Conservation (phyloP, 768 basidiomycete species). For the Russula earlei region DNA sequence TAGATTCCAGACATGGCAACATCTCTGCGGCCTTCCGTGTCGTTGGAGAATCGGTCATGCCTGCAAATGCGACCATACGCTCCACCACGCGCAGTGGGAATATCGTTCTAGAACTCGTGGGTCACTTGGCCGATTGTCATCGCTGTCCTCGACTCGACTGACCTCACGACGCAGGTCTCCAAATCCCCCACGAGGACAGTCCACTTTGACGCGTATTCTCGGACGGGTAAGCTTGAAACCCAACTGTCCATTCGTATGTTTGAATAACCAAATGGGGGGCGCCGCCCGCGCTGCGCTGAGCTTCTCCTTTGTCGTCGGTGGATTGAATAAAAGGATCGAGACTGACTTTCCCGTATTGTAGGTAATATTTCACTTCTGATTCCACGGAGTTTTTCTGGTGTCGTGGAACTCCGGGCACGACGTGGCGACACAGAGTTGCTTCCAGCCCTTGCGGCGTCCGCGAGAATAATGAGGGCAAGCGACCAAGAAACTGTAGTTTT, state of each 20-base stretch:
- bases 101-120: conserved; percentile 13
- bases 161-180: conserved; percentile 1
- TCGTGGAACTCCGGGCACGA: conserved; percentile 12
- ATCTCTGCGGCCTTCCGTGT: conserved; percentile 6
- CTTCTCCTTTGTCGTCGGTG: conserved; percentile 5
- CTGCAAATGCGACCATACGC: conserved; percentile 3
- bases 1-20: conserved; percentile 4
- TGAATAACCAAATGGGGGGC: conserved; percentile 5
- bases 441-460: conserved; percentile 8
- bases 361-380: conserved; percentile 16
- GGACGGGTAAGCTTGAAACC: conserved; percentile 7
- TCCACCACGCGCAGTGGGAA: conserved; percentile 9
- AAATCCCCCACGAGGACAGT: conserved; percentile 3
- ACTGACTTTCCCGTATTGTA: conserved; percentile 13
- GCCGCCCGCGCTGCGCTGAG: background rate
- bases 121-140: background rate
- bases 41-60: background rate
- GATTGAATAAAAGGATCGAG: background rate
- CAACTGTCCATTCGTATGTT: background rate
- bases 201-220: conserved; percentile 15
- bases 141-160: background rate
- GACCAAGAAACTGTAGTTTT: conserved; percentile 7
- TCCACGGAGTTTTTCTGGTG: conserved; percentile 16
- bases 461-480: background rate
- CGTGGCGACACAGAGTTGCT: conserved; percentile 9